phyloP scores from a whole-genome alignment of 2,329 filamentous ascomycete species.

The Clarireedia hainanense region DNA sequence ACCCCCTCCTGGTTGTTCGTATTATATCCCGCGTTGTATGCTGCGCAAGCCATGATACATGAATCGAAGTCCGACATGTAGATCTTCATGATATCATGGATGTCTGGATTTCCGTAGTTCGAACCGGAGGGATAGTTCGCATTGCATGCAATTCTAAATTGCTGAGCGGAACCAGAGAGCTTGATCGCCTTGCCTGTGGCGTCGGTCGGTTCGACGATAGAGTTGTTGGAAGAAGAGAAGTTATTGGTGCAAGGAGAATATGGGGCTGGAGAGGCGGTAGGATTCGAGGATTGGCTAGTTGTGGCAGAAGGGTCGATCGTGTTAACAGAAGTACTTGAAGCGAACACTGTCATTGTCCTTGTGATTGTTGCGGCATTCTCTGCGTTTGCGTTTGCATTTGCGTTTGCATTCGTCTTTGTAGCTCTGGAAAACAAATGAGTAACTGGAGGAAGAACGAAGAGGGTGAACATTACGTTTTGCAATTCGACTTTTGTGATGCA shows the following conservation, averaged over 20 bases:
- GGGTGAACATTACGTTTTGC: not conserved
- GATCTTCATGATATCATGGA: slow-evolving; percentile 9
- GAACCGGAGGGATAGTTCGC: slow-evolving; percentile 4
- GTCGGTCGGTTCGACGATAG: not conserved
- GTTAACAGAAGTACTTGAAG: not conserved
- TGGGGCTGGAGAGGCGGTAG: not conserved
- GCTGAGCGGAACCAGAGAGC: not conserved
- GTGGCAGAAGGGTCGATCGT: not conserved
- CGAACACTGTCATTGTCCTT: not conserved
- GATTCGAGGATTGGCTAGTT: not conserved
- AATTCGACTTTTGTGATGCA: not conserved
- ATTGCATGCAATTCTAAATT: slow-evolving; percentile 5
- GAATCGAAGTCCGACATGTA: not conserved
- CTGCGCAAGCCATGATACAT: slow-evolving; percentile 6
- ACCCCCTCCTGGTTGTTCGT: not conserved
- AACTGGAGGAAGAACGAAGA: not conserved
- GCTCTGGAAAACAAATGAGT: not conserved
- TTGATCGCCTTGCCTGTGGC: not conserved
- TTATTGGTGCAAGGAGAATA: not conserved
- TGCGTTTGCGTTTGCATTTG: not conserved
- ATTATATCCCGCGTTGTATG: slow-evolving; percentile 3
- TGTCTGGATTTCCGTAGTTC: not conserved
- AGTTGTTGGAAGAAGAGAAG: not conserved
- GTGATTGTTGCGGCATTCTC: not conserved
- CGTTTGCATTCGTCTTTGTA: not conserved